Base-by-base conservation (phyloP, 208 protist genomes). In the Trypanosoma theileri region DNA sequence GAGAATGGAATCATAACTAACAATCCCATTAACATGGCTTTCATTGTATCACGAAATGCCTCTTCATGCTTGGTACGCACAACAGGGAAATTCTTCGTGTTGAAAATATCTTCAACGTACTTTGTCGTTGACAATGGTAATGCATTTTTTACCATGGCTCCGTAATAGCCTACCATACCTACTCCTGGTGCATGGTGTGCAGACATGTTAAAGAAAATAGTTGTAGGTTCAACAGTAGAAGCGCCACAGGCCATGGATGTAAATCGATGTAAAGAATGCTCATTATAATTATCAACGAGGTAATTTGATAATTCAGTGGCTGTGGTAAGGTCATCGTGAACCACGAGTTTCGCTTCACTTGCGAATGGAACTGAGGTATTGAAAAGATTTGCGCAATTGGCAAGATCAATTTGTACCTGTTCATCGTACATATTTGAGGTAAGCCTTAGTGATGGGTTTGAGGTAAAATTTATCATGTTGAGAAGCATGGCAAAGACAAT, bases 401-500 rank as follows among this genome's bases (percentile, higher is more conserved):
- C 61, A 16, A 78, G 16, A 44, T 75, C 70, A 21, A 84, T 71
- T 17, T 75, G 60, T 24, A 85, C 73, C 40, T 40, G 40, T 42
- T 60, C 44, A 10, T 40, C 46, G 64, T 84, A 88, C 31, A 80
- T 59, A 41, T 75, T 58, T 22, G 60, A 66, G 24, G 71, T 68
- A 16, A 89, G 59, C 14, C 28, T 22, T 0, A 89, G 26, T 19
- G 73, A 69, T n/a, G 74, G 73, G 19, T 54, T 64, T 54, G 61
- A 28, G 9, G 69, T 71, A 44, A 87, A 71, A 59, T 79, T 78
- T 40, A 93, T 63, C 14, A 82, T 77, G 60, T 71, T 85, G 3
- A 92, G 73, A 40, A 94, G 65, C 79, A 92, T 85, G 10, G 85
- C 88, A n/a, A 94, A 64, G 35, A 91, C 50, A 41, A 92, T 63